Evolutionary conservation across 768 basidiomycete genomes (phyloP).

Genomic region (Rhizopogon sp.): DNA sequence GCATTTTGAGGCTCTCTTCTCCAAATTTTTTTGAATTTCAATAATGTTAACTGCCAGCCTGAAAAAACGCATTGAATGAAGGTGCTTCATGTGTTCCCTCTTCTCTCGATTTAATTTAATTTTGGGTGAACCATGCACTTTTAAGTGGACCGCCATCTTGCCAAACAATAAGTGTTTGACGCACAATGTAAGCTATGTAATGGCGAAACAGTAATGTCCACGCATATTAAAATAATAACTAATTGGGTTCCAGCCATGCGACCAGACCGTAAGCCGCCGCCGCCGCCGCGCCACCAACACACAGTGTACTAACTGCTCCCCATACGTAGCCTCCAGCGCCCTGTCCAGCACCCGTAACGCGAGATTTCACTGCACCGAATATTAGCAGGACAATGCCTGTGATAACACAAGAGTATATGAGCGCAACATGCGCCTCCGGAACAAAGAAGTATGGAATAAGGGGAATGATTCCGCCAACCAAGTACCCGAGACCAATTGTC

Average conservation of each 20-base stretch:
- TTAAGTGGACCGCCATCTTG: no score
- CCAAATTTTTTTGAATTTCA: no score
- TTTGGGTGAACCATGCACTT: no score
- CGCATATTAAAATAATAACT: no score
- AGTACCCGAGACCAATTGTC: slow-evolving; percentile 94
- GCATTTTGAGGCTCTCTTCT: no score
- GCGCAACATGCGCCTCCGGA: slow-evolving; percentile 56
- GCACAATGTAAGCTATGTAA: no score
- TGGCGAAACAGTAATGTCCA: no score
- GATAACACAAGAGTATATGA: slow-evolving; percentile 66
- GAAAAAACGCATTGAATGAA: no score
- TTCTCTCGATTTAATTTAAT: no score
- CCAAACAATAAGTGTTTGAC: no score
- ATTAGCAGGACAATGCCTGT: slow-evolving; percentile 79
- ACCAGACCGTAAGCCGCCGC: slow-evolving; percentile 67
- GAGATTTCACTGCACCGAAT: slow-evolving; percentile 83
- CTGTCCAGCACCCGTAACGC: slow-evolving; percentile 67
- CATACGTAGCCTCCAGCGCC: slow-evolving; percentile 65
- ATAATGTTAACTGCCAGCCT: no score
- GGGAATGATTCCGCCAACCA: slow-evolving; percentile 90
- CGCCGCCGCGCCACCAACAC: slow-evolving; percentile 86
- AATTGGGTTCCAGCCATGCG: slow-evolving; percentile 36
- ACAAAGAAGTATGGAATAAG: slow-evolving; percentile 92
- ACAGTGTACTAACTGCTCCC: slow-evolving; percentile 78
- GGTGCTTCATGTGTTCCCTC: no score